Base-by-base conservation (phyloP, 2,329 filamentous ascomycete species). In the Paradendryphiella salina region DNA sequence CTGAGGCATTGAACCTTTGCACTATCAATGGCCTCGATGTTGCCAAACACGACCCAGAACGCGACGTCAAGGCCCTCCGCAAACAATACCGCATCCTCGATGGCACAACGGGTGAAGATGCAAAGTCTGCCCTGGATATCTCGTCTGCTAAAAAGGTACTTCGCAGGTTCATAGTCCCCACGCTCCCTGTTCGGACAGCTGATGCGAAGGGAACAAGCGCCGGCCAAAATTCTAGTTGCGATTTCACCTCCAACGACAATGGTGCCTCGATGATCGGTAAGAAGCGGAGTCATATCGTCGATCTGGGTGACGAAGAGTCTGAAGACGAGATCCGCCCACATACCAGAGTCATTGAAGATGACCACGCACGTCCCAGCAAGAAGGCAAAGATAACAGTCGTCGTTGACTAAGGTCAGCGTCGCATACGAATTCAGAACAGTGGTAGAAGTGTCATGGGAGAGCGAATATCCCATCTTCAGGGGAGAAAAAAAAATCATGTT, bases 11-110 rank as follows among this genome's bases (percentile, higher is more conserved):
- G 0, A 80, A 80, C 21, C 61, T 86, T 5, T 77, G 78, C 21
- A 77, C 77, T 3, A 66, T 85, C 31, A 85, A 84, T 52, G 80
- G 79, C 1, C 61, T 77, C 1, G 79, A 81, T 23, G 77, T 82
- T 4, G 75, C 79, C 0, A 68, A 70, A 15, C 76, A 74, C 33
- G 77, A 80, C 44, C 71, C 70, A 0, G 65, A 74, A 6, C 74
- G 79, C 6, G 72, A 81, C 50, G 67, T 76, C 0, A 73, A 73
- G 39, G 74, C 74, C 52, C 81, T 77, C 75, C 73, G 76, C 13
- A 75, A 74, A 3, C 73, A 76, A 21, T 69, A 81, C 40, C 75
- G 73, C 20, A 66, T 78, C 5, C 59, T 81, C 6, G 73, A 79
- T 13, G 75, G 74, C 3, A 28, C 52, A 11, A 23, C 59, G 5